phyloP scores from a whole-genome alignment of 140 eudicot genomes.

The Flaveria floridana region DNA sequence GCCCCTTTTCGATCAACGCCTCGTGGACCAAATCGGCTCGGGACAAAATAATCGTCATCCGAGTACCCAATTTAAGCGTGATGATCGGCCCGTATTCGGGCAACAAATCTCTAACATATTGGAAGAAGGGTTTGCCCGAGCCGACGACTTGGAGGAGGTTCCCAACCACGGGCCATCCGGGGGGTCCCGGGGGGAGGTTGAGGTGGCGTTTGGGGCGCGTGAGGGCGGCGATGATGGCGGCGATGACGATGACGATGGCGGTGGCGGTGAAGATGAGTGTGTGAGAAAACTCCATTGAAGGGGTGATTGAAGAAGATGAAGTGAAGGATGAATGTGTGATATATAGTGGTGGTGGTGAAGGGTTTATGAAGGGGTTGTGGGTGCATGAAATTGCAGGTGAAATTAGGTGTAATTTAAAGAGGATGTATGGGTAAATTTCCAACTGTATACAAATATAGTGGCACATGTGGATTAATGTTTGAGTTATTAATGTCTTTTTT shows the following conservation, averaged over 20 bases:
- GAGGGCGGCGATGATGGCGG: constrained; percentile 42
- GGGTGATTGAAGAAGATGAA: background rate
- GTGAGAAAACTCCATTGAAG: constrained; percentile 34
- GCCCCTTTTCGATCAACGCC: constrained; percentile 65
- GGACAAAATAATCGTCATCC: constrained; percentile 66
- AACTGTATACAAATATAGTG: constrained; percentile 36
- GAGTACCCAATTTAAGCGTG: constrained; percentile 69
- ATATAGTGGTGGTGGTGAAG: background rate
- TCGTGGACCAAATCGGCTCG: constrained; percentile 55
- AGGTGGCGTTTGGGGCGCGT: constrained; percentile 35
- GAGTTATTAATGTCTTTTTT: background rate
- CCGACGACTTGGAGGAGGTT: constrained; percentile 72
- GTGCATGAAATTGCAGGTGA: constrained; percentile 40
- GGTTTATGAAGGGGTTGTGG: constrained; percentile 36
- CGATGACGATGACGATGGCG: constrained; percentile 27
- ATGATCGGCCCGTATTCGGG: constrained; percentile 70
- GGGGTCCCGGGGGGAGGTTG: constrained; percentile 85
- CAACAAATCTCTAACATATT: constrained; percentile 50
- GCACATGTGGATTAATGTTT: constrained; percentile 17
- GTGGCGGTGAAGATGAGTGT: constrained; percentile 31
- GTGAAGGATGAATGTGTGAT: background rate
- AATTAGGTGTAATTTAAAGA: constrained; percentile 34
- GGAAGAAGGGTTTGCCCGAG: constrained; percentile 74
- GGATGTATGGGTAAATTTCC: constrained; percentile 19
- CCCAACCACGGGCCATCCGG: constrained; percentile 87